A percentile compares a stretch with the other conserved stretches of the same genome.
phyloP scores from a whole-genome alignment of 371 early-diverging fungal species.

The Furculomyces boomerangus region DNA sequence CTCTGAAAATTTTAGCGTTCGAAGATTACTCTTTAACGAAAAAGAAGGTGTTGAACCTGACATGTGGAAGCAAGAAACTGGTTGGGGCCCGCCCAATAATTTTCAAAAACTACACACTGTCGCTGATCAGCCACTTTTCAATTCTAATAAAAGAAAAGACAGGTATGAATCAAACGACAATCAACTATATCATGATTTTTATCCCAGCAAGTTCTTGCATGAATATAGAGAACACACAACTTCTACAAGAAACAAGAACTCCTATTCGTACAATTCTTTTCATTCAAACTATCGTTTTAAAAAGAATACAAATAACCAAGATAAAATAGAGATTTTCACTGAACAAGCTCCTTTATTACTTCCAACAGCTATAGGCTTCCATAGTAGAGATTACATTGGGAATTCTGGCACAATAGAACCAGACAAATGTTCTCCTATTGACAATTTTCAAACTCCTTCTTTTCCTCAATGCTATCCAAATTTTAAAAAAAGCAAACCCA shows the following conservation, averaged over 20 bases:
- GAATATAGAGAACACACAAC: too few species aligned
- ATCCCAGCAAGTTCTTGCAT: too few species aligned
- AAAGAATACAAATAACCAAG: not conserved
- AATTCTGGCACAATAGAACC: conserved; percentile 3
- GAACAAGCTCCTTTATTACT: not conserved
- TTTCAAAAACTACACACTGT: not conserved
- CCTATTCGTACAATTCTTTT: not conserved
- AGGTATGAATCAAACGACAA: not conserved
- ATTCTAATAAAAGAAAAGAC: not conserved
- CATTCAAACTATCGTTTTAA: not conserved
- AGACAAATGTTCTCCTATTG: not conserved
- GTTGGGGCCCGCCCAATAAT: conserved; percentile 7
- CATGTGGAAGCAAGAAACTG: conserved; percentile 12
- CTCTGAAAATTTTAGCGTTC: too few species aligned
- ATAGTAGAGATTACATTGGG: not conserved
- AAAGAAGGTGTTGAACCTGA: conserved; percentile 7
- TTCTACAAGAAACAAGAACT: too few species aligned
- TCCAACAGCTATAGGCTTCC: conserved; percentile 1
- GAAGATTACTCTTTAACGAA: too few species aligned
- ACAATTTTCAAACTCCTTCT: not conserved
- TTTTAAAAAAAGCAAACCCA: not conserved
- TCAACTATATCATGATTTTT: not conserved
- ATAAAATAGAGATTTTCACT: not conserved
- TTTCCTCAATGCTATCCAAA: not conserved
- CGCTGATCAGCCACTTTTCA: not conserved